phyloP scores from a whole-genome alignment of 768 basidiomycete genomes.

The Russula foetens region DNA sequence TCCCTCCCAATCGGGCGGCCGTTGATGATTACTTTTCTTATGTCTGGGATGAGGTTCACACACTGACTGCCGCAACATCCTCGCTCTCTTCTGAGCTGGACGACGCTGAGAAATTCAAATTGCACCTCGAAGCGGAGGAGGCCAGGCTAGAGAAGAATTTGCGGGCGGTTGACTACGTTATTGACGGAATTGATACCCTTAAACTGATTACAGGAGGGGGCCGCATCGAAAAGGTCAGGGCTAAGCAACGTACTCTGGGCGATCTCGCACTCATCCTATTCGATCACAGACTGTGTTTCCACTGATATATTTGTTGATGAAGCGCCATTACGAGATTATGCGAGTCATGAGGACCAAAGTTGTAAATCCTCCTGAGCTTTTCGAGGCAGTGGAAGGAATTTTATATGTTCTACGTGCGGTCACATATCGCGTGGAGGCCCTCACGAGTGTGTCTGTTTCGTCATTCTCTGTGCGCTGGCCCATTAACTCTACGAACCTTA shows the following conservation, averaged over 20 bases:
- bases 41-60: too few relatives aligned
- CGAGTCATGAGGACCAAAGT: neutral
- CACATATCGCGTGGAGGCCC: neutral
- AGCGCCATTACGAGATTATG: neutral
- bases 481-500: neutral
- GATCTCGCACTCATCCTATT: neutral
- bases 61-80: too few relatives aligned
- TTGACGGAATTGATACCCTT: constrained; percentile 21
- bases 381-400: neutral
- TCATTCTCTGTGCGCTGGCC: neutral
- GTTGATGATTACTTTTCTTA: too few relatives aligned
- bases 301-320: neutral
- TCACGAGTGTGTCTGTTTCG: neutral
- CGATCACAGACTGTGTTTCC: neutral
- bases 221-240: constrained; percentile 25
- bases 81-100: too few relatives aligned
- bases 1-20: too few relatives aligned
- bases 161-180: too few relatives aligned
- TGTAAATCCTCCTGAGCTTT: neutral
- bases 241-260: too few relatives aligned
- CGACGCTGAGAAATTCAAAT: too few relatives aligned
- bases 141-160: too few relatives aligned
- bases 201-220: constrained; percentile 23
- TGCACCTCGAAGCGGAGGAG: too few relatives aligned
- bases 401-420: neutral